Percentiles rank a stretch among this genome's conserved stretches.
Conservation (phyloP, 2,329 filamentous ascomycete genomes). For the Epichloe sp. region DNA sequence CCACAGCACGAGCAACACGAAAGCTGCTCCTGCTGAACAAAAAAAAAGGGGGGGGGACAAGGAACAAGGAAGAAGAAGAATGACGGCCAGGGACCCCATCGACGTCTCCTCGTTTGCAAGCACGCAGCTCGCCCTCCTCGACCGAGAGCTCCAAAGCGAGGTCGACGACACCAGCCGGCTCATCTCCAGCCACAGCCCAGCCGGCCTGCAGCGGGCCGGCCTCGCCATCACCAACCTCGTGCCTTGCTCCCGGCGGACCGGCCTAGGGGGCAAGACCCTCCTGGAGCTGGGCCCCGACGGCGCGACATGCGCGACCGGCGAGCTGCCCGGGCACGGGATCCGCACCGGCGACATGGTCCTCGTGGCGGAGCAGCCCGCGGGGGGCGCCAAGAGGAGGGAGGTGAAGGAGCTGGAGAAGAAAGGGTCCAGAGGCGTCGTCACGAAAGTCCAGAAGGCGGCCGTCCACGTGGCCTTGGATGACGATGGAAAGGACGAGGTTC, state of each 20-base stretch:
- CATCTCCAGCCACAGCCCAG: slow-evolving; percentile 53
- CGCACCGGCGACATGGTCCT: slow-evolving; percentile 67
- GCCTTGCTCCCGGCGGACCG: slow-evolving; percentile 66
- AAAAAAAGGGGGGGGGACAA: background rate
- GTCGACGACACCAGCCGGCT: slow-evolving; percentile 55
- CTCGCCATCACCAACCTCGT: slow-evolving; percentile 66
- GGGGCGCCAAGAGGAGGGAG: slow-evolving; percentile 59
- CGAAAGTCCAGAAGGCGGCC: slow-evolving; percentile 42
- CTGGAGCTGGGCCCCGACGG: slow-evolving; percentile 65
- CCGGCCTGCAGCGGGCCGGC: slow-evolving; percentile 60
- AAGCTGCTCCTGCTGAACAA: background rate
- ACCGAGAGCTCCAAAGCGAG: slow-evolving; percentile 59
- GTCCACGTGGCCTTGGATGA: slow-evolving; percentile 61
- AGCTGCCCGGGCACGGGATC: slow-evolving; percentile 63
- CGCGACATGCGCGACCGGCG: slow-evolving; percentile 42
- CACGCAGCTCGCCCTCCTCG: slow-evolving; percentile 58
- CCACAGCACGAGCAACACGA: too few relatives aligned
- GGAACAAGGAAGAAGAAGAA: slow-evolving; percentile 7
- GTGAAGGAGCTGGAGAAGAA: slow-evolving; percentile 56
- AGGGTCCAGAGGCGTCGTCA: slow-evolving; percentile 58
- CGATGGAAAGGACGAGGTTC: slow-evolving; percentile 40
- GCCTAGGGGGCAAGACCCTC: slow-evolving; percentile 81
- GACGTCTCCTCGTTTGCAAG: slow-evolving; percentile 57
- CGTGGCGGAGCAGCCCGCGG: slow-evolving; percentile 61
- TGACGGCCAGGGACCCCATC: slow-evolving; percentile 29